Percentiles rank a stretch among this genome's conserved stretches.
These are phyloP conservation scores for Exophiala phaeomuriformis DNA, from an alignment of 2,329 filamentous ascomycete genomes.

Conservation along the genomic window DNA sequence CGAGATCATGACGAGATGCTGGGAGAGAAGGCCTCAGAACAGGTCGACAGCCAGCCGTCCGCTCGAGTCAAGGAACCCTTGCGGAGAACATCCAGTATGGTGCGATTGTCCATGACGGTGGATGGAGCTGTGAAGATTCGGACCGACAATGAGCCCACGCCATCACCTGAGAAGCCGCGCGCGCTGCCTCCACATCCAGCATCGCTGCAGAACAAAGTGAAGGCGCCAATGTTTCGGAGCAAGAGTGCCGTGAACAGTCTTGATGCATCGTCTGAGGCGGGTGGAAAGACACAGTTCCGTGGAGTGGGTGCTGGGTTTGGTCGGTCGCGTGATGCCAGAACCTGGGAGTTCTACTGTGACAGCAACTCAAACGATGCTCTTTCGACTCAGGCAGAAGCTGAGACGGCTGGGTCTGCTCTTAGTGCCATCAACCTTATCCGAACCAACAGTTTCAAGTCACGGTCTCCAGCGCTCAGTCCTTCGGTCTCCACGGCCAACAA, in stretches of 20 bases:
- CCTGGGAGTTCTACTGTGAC: constrained; percentile 88
- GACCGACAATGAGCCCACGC: constrained; percentile 59
- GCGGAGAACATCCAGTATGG: constrained; percentile 39
- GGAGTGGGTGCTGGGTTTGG: constrained; percentile 51
- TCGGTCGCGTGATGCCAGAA: constrained; percentile 76
- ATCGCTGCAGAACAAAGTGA: constrained; percentile 42
- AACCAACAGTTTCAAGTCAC: constrained; percentile 56
- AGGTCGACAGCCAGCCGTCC: constrained; percentile 34
- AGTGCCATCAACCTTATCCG: constrained; percentile 75
- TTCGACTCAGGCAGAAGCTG: constrained; percentile 71
- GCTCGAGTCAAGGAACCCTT: constrained; percentile 26
- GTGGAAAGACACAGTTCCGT: constrained; percentile 5
- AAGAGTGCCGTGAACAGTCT: constrained; percentile 18
- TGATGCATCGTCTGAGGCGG: constrained; percentile 17
- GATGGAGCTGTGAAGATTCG: constrained; percentile 88
- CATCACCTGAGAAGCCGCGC: constrained; percentile 55
- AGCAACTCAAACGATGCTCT: constrained; percentile 70
- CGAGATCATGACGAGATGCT: constrained; percentile 25
- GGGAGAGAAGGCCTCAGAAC: constrained; percentile 23
- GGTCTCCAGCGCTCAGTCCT: constrained; percentile 32
- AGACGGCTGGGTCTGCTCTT: constrained; percentile 69
- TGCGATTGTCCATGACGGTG: constrained; percentile 74
- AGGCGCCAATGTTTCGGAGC: constrained; percentile 40
- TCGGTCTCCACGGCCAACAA: constrained; percentile 39
- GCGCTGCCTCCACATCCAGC: constrained; percentile 44